These are phyloP conservation scores for Colletotrichum sp. DNA, from an alignment of 2,329 filamentous ascomycete genomes.

Conservation along the genomic window DNA sequence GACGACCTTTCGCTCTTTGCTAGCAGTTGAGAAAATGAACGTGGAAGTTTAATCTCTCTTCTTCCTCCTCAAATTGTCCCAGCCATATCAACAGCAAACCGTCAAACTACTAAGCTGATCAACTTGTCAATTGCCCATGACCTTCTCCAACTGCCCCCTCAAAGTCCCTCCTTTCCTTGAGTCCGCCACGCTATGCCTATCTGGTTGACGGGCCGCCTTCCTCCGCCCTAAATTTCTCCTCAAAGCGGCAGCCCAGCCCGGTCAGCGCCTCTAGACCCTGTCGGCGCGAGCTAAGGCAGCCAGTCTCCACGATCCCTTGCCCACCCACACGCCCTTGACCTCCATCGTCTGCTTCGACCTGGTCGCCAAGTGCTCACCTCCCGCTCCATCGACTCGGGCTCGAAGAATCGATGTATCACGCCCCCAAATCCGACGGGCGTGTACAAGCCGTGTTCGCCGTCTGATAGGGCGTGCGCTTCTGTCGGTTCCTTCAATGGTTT, in stretches of 20 bases:
- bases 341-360: background rate
- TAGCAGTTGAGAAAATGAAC: background rate
- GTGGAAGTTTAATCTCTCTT: background rate
- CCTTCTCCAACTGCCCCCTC: background rate
- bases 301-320: background rate
- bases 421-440: background rate
- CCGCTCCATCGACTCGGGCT: background rate
- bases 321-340: background rate
- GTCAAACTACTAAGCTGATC: background rate
- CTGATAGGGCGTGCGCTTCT: background rate
- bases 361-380: background rate
- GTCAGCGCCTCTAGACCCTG: background rate
- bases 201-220: conserved; percentile 24
- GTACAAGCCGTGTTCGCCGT: background rate
- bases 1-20: background rate
- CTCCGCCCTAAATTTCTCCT: conserved; percentile 21
- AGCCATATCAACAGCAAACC: fast-evolving
- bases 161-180: background rate
- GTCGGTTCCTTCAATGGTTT: background rate
- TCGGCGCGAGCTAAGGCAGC: background rate
- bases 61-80: background rate
- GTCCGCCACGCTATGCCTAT: conserved; percentile 18
- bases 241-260: conserved; percentile 3
- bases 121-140: background rate
- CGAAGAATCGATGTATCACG: background rate